These are phyloP conservation scores for Picea sitchensis DNA, from an alignment of 75 land plant species.

Conservation along the genomic window DNA sequence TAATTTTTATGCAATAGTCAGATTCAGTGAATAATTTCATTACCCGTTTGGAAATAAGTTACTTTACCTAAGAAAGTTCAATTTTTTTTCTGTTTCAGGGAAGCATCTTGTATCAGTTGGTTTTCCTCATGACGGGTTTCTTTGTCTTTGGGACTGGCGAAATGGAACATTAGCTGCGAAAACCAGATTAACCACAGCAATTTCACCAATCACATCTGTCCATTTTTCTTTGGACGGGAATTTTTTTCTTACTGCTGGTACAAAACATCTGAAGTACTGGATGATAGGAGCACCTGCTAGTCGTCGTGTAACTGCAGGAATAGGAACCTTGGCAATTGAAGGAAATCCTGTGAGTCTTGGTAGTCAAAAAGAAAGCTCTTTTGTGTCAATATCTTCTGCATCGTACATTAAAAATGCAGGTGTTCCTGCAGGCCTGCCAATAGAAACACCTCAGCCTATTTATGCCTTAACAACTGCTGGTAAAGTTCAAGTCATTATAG, in stretches of 20 bases:
- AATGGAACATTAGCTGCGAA: constrained; percentile 45
- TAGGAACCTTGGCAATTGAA: constrained; percentile 28
- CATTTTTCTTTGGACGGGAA: constrained; percentile 62
- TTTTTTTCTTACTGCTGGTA: constrained; percentile 62
- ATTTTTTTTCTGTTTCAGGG: constrained; percentile 29
- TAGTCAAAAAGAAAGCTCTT: constrained; percentile 47
- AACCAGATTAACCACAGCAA: constrained; percentile 42
- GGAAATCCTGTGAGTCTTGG: constrained; percentile 52
- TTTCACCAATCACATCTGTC: constrained; percentile 41
- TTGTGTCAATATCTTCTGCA: constrained; percentile 48
- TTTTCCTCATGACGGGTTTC: constrained; percentile 57
- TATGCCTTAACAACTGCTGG: constrained; percentile 71
- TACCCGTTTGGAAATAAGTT: constrained; percentile 4
- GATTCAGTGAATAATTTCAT: background rate
- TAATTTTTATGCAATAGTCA: background rate
- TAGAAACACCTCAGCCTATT: constrained; percentile 38
- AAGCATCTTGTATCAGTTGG: constrained; percentile 51
- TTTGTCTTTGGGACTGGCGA: constrained; percentile 74
- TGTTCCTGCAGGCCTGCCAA: background rate
- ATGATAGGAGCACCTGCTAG: constrained; percentile 27
- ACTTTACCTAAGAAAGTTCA: background rate
- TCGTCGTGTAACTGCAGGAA: constrained; percentile 30
- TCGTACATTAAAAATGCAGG: constrained; percentile 10
- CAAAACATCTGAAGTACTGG: constrained; percentile 70
- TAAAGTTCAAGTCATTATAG: constrained; percentile 11